phyloP scores from a whole-genome alignment of 1,284 basidiomycete genomes.

The Violaceomyces palustris region DNA sequence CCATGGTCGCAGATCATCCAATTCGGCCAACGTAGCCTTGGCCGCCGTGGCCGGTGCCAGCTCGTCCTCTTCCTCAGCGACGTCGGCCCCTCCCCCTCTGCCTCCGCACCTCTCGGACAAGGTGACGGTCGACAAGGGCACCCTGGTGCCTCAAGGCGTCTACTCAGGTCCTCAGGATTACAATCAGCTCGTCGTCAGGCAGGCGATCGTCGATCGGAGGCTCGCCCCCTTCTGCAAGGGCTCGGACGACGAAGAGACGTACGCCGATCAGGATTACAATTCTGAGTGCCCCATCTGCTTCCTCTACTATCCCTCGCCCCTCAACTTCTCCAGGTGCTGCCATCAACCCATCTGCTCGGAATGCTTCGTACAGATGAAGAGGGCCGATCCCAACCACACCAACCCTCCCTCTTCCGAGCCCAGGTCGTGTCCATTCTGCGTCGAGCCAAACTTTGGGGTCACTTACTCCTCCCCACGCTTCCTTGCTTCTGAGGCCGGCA shows the following conservation, averaged over 20 bases:
- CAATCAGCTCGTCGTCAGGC: conserved; percentile 78
- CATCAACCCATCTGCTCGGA: conserved; percentile 98
- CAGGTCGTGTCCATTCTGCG: conserved; percentile 92
- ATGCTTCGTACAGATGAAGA: conserved; percentile 98
- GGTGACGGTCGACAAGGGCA: conserved; percentile 60
- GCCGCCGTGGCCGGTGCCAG: background rate
- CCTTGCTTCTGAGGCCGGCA: conserved; percentile 2
- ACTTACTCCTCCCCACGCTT: conserved; percentile 78
- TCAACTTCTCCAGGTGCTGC: conserved; percentile 94
- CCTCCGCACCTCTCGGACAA: conserved; percentile 21
- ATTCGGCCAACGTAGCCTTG: background rate
- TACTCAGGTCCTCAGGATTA: conserved; percentile 76
- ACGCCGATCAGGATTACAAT: conserved; percentile 78
- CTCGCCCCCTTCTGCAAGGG: conserved; percentile 94
- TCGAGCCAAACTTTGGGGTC: conserved; percentile 92
- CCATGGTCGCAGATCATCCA: background rate
- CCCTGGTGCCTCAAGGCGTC: conserved; percentile 78
- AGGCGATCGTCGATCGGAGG: conserved; percentile 77
- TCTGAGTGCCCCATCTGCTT: conserved; percentile 99
- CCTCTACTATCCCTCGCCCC: conserved; percentile 56
- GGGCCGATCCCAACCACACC: conserved; percentile 66
- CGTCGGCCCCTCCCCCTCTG: conserved; percentile 11
- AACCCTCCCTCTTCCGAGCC: conserved; percentile 43
- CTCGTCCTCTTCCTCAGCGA: background rate
- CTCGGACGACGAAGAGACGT: conserved; percentile 82